These are phyloP conservation scores for Arabidopsis lyrata DNA, from an alignment of 441 rosid genomes.

Conservation along the genomic window DNA sequence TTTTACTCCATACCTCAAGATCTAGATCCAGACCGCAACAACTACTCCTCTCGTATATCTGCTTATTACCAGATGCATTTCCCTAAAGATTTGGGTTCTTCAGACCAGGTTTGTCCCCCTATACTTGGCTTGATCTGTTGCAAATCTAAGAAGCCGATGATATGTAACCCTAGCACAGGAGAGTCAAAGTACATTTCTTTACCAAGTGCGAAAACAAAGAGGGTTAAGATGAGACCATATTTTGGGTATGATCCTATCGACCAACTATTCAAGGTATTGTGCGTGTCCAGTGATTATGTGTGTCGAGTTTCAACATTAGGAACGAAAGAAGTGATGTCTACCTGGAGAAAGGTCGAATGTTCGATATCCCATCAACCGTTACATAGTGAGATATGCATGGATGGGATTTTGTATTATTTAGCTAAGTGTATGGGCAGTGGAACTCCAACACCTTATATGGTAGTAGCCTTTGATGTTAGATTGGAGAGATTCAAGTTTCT, in stretches of 20 bases:
- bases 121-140: not conserved
- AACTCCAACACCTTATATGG: not conserved
- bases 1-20: not conserved
- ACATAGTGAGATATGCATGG: not conserved
- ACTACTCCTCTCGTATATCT: not conserved
- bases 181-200: not conserved
- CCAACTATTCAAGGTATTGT: not conserved
- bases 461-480: not conserved
- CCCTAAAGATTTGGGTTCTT: not conserved
- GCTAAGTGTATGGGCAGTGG: not conserved
- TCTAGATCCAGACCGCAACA: not conserved
- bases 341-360: not conserved
- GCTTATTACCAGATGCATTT: not conserved
- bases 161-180: not conserved
- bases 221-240: not conserved
- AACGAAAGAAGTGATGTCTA: not conserved
- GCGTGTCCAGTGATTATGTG: not conserved
- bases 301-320: not conserved
- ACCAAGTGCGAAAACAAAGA: not conserved
- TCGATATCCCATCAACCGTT: not conserved
- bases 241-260: not conserved
- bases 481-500: not conserved
- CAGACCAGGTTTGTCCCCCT: not conserved
- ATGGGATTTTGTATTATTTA: not conserved
- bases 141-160: not conserved